phyloP scores from a whole-genome alignment of 805 yeast genomes.

The Candida boleticola region DNA sequence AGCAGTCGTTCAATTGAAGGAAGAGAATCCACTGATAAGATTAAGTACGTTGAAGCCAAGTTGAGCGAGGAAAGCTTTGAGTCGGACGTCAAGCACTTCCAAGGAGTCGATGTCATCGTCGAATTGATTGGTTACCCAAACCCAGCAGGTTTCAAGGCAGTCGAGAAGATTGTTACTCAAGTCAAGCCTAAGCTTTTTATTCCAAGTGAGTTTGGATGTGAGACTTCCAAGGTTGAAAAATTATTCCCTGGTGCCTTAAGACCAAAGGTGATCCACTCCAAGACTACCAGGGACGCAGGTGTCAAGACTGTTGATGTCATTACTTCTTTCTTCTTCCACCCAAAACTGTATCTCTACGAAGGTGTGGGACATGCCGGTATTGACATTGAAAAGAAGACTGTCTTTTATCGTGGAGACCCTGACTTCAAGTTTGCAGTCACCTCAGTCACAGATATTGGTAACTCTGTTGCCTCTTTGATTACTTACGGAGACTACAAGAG shows the following conservation, averaged over 20 bases:
- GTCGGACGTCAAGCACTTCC: conserved; percentile 34
- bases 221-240: conserved; percentile 25
- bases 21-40: conserved; percentile 26
- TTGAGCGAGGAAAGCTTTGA: conserved; percentile 20
- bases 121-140: conserved; percentile 37
- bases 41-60: conserved; percentile 40
- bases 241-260: conserved; percentile 33
- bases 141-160: conserved; percentile 26
- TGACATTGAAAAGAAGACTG: conserved; percentile 31
- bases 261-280: conserved; percentile 34
- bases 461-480: conserved; percentile 39
- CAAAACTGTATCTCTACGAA: conserved; percentile 34
- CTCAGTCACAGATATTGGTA: conserved; percentile 42
- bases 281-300: conserved; percentile 40
- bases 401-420: conserved; percentile 41
- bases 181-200: conserved; percentile 51
- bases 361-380: conserved; percentile 36
- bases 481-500: conserved; percentile 28
- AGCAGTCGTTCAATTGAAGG: conserved; percentile 45
- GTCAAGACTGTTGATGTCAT: conserved; percentile 46
- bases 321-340: conserved; percentile 37
- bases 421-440: conserved; percentile 33
- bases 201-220: conserved; percentile 62
- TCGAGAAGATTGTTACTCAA: conserved; percentile 37
- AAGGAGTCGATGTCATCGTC: conserved; percentile 51